Conservation (phyloP, 176 grass and related monocot genomes). For the Oryza nivara region DNA sequence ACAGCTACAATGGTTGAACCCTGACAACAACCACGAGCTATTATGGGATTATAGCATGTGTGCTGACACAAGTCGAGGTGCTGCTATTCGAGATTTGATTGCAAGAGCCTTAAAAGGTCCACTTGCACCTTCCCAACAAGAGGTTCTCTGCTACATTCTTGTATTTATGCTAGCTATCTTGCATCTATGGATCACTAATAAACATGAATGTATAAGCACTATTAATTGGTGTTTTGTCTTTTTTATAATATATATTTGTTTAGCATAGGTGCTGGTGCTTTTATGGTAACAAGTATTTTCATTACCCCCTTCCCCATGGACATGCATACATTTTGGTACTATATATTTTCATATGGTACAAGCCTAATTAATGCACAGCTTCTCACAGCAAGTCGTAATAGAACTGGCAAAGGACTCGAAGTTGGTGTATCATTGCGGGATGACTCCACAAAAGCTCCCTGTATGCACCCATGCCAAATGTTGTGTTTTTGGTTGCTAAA, state of each 20-base stretch:
- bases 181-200: background rate
- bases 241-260: background rate
- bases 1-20: constrained; percentile 90
- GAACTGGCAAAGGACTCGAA: constrained; percentile 94
- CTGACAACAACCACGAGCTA: constrained; percentile 93
- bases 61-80: constrained; percentile 89
- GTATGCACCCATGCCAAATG: constrained; percentile 45
- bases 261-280: constrained; percentile 31
- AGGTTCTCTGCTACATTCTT: constrained; percentile 80
- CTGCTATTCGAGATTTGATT: constrained; percentile 91
- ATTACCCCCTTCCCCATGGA: background rate
- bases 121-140: constrained; percentile 90
- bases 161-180: constrained; percentile 42
- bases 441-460: constrained; percentile 85
- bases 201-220: constrained; percentile 23
- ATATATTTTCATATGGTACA: constrained; percentile 42
- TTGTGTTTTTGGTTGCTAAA: background rate
- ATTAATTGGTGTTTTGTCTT: background rate
- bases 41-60: constrained; percentile 99
- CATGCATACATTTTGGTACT: constrained; percentile 4
- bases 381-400: constrained; percentile 90
- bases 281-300: constrained; percentile 15
- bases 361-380: constrained; percentile 60
- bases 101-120: constrained; percentile 95
- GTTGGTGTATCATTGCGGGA: constrained; percentile 88